Percentiles rank a stretch among this genome's conserved stretches.
Conservation (phyloP, 2,329 filamentous ascomycete genomes). For the Alternaria tenuissima region DNA sequence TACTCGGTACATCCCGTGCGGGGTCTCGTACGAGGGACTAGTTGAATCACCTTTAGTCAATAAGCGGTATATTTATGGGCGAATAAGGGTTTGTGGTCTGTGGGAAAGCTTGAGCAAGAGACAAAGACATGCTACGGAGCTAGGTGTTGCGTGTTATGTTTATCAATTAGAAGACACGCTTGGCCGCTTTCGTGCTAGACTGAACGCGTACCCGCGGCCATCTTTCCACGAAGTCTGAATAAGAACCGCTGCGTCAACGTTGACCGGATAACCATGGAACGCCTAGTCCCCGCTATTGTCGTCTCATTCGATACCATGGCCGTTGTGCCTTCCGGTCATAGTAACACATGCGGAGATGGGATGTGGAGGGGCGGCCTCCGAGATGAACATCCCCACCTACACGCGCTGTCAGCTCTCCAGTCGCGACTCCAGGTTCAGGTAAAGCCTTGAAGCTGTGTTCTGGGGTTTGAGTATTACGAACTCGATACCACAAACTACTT, state of each 20-base stretch:
- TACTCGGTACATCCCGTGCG: background rate
- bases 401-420: background rate
- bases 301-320: background rate
- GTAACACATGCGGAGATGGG: conserved; percentile 6
- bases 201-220: background rate
- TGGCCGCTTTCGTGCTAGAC: background rate
- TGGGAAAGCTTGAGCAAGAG: background rate
- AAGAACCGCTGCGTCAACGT: background rate
- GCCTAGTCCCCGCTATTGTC: background rate
- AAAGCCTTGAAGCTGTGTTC: background rate
- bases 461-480: background rate
- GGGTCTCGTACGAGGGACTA: background rate
- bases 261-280: background rate
- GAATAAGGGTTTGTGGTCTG: background rate
- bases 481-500: no score
- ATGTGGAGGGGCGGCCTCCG: conserved; percentile 24
- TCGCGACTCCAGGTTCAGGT: background rate
- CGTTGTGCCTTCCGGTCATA: conserved; percentile 6
- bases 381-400: conserved; percentile 2
- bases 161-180: conserved; percentile 8
- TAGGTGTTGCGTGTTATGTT: background rate
- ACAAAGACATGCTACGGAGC: background rate
- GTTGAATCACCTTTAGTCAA: background rate
- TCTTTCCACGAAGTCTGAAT: background rate
- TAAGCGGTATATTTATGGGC: background rate